Evolutionary conservation across 805 yeast species (phyloP).

Genomic region (Candida alai): DNA sequence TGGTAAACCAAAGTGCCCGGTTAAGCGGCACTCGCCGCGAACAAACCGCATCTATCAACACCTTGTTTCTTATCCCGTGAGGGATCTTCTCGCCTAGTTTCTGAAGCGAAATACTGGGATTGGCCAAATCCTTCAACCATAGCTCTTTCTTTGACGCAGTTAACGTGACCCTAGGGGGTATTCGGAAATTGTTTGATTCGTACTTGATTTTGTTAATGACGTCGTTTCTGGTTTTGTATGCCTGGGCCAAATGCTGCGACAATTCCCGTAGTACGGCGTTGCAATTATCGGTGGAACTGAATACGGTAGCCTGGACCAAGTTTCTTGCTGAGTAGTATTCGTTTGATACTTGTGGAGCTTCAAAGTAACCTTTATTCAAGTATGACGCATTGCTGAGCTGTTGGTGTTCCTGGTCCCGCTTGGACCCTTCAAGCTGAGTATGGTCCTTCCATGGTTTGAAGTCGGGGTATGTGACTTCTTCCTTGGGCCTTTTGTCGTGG

Average conservation of each 20-base stretch:
- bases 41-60: conserved; percentile 70
- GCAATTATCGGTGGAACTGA: conserved; percentile 33
- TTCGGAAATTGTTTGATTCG: conserved; percentile 49
- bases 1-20: conserved; percentile 89
- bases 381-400: conserved; percentile 45
- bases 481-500: conserved; percentile 6
- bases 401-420: conserved; percentile 44
- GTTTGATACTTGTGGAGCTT: conserved; percentile 55
- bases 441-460: conserved; percentile 68
- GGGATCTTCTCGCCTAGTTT: conserved; percentile 78
- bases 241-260: conserved; percentile 34
- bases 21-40: conserved; percentile 63
- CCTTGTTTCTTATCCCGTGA: conserved; percentile 78
- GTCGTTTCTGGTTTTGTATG: conserved; percentile 36
- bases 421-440: conserved; percentile 18
- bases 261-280: conserved; percentile 33
- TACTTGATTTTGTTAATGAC: conserved; percentile 34
- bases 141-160: conserved; percentile 82
- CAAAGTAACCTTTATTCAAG: conserved; percentile 69
- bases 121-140: conserved; percentile 81
- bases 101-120: conserved; percentile 59
- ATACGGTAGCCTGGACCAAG: conserved; percentile 45
- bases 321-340: conserved; percentile 71
- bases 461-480: conserved; percentile 54
- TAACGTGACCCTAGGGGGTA: conserved; percentile 86